Percentiles rank a stretch among this genome's conserved stretches.
These are phyloP conservation scores for Rosa lucieae DNA, from an alignment of 306 rosid genomes.

Conservation along the genomic window DNA sequence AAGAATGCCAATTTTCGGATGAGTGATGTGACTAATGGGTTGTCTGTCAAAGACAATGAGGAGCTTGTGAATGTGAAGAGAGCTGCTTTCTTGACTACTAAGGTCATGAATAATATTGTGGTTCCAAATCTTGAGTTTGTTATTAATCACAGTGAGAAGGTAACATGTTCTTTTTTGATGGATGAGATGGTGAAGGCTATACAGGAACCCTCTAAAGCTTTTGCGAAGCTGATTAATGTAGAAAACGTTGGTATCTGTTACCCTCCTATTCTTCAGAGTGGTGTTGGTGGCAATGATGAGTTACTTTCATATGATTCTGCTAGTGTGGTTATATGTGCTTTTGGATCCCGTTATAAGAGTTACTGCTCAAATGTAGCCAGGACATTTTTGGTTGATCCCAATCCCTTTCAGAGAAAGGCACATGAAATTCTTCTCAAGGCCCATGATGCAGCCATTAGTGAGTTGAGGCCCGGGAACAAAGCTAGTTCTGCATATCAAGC, in stretches of 20 bases:
- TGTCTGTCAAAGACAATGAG: constrained; percentile 56
- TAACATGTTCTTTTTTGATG: no score
- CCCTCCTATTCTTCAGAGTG: constrained; percentile 89
- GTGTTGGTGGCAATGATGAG: constrained; percentile 39
- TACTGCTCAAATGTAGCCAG: constrained; percentile 87
- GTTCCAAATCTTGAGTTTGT: no score
- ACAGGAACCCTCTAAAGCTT: background rate
- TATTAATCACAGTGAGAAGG: no score
- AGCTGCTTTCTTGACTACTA: constrained; percentile 71
- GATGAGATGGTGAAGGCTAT: no score
- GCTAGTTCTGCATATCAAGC: constrained; percentile 66
- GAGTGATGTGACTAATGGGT: constrained; percentile 68
- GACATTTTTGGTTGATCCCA: constrained; percentile 86
- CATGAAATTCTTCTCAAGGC: constrained; percentile 84
- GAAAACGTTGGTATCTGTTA: constrained; percentile 2
- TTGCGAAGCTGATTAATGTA: background rate
- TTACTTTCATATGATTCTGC: constrained; percentile 48
- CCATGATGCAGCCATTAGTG: constrained; percentile 69
- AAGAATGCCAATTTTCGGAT: constrained; percentile 50
- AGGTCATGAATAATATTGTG: constrained; percentile 44
- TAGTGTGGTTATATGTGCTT: constrained; percentile 79
- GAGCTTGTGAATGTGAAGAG: constrained; percentile 73
- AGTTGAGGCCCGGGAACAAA: constrained; percentile 67
- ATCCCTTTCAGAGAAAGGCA: constrained; percentile 69
- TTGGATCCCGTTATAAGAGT: constrained; percentile 87